Evolutionary conservation across 2,329 filamentous ascomycete genomes (phyloP).

Genomic region (Hirsutella rhossiliensis): DNA sequence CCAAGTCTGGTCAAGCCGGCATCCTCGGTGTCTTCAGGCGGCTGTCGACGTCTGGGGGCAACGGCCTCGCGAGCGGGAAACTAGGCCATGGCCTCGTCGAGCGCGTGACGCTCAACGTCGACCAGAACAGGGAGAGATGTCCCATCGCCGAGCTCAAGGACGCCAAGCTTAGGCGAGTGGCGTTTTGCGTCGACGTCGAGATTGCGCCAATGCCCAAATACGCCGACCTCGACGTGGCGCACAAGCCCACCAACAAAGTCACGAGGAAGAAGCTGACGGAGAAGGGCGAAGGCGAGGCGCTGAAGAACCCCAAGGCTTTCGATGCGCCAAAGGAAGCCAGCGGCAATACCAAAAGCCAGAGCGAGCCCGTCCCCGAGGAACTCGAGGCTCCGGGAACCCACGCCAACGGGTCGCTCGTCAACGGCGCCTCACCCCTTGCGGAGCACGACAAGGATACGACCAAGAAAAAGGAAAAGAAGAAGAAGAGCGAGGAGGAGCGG

Average conservation of each 20-base stretch:
- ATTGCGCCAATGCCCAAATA: slow-evolving; percentile 83
- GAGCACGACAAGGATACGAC: slow-evolving; percentile 30
- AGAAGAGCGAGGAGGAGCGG: slow-evolving; percentile 82
- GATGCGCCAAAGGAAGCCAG: slow-evolving; percentile 28
- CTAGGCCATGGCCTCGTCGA: slow-evolving; percentile 59
- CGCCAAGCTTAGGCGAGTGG: slow-evolving; percentile 72
- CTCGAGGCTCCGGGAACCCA: slow-evolving; percentile 20
- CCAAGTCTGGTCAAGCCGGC: slow-evolving; percentile 53
- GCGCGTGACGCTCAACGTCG: slow-evolving; percentile 73
- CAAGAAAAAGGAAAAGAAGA: slow-evolving; percentile 92
- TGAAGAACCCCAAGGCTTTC: slow-evolving; percentile 52
- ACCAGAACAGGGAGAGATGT: slow-evolving; percentile 68
- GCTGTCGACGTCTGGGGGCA: slow-evolving; percentile 55
- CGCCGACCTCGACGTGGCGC: slow-evolving; percentile 41
- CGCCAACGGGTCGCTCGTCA: neutral
- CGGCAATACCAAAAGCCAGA: neutral
- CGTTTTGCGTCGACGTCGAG: slow-evolving; percentile 95
- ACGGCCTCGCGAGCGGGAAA: slow-evolving; percentile 12
- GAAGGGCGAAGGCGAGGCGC: slow-evolving; percentile 60
- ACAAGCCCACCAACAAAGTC: slow-evolving; percentile 29
- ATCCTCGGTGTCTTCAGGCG: slow-evolving; percentile 76
- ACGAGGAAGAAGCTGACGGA: slow-evolving; percentile 54
- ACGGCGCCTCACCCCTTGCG: slow-evolving; percentile 4
- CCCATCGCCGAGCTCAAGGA: slow-evolving; percentile 67
- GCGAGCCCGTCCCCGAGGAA: neutral